Conservation (phyloP, 768 basidiomycete genomes). For the Calvatia gigantea region DNA sequence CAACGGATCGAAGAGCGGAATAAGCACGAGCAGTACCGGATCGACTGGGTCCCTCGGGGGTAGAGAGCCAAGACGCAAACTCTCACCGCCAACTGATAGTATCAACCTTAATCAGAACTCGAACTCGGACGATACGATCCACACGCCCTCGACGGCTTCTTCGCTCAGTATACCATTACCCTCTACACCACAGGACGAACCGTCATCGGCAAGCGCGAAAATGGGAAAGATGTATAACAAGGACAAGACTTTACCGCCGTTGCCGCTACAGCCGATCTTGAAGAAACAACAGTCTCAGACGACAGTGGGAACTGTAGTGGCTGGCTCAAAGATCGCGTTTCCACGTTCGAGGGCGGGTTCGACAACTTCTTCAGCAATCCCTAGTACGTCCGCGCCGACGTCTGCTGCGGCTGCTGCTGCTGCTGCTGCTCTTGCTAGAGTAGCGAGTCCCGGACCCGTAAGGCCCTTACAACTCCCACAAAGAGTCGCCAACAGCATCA, state of each 20-base stretch:
- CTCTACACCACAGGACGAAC: conserved; percentile 28
- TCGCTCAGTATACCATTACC: conserved; percentile 32
- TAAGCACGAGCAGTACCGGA: conserved; percentile 29
- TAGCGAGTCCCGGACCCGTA: conserved; percentile 20
- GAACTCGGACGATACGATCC: conserved; percentile 17
- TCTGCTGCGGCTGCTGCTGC: conserved; percentile 13
- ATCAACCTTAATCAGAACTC: conserved; percentile 11
- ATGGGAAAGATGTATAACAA: conserved; percentile 19
- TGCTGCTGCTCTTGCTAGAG: conserved; percentile 5
- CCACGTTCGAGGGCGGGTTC: conserved; percentile 21
- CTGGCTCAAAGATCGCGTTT: conserved; percentile 15
- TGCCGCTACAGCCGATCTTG: conserved; percentile 18
- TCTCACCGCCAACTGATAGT: conserved; percentile 1
- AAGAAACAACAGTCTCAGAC: conserved; percentile 16
- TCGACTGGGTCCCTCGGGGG: conserved; percentile 14
- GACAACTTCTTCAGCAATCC: neutral
- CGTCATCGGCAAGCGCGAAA: conserved; percentile 10
- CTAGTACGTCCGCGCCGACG: conserved; percentile 17
- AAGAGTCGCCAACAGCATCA: conserved; percentile 7
- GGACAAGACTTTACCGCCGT: conserved; percentile 35
- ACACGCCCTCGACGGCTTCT: conserved; percentile 31
- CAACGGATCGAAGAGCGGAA: conserved; percentile 13
- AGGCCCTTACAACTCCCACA: conserved; percentile 31
- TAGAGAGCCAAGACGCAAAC: conserved; percentile 7
- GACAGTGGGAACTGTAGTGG: neutral